Evolutionary conservation across 345 rosid genomes (phyloP), one percentile per base, ranked within the genome.

Genomic region (Excoecaria agallocha): DNA sequence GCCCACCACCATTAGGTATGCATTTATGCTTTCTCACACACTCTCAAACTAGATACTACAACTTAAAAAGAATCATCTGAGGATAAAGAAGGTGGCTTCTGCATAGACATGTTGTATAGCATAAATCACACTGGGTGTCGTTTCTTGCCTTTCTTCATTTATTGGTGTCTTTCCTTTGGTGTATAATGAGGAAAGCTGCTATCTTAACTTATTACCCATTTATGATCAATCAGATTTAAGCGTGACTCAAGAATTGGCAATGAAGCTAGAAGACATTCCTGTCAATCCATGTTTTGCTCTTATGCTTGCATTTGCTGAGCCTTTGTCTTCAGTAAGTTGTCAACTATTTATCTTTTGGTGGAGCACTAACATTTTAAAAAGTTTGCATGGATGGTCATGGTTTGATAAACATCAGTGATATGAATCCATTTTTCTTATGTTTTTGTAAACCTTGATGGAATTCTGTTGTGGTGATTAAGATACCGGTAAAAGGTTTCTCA

Each of bases 261-360:
- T 30, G 64, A 86, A 82, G 82, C 80, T 91, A 61, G 83, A 84
- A 77, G 75, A 86, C 75, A 86, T 93, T 72, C 93, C 97, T 74
- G 90, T 30, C 30, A 30, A 30, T 30, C 30, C 98, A 19, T 87
- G 97, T 83, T 91, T 93, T 74, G 87, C 90, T 30, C 89, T 91
- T 72, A 88, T 93, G 97, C 85, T 93, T 72, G 97, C 93, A 72
- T 93, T 68, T 65, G 48, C 82, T 54, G 92, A 93, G 81, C 88
- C 97, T 52, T 81, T 93, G 78, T 87, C 95, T 62, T 83, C 69
- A 78, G 97, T 91, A 83, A 77, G 86, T 78, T 45, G 71, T 45
- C 43, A 56, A 20, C 24, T n/a, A n/a, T n/a, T n/a, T n/a, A n/a
- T n/a, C n/a, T 45, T 66, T 55, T 13, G 62, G 39, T 55, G 20